Evolutionary conservation across 2,329 filamentous ascomycete species (phyloP).

Genomic region (Ophiostoma sp.): DNA sequence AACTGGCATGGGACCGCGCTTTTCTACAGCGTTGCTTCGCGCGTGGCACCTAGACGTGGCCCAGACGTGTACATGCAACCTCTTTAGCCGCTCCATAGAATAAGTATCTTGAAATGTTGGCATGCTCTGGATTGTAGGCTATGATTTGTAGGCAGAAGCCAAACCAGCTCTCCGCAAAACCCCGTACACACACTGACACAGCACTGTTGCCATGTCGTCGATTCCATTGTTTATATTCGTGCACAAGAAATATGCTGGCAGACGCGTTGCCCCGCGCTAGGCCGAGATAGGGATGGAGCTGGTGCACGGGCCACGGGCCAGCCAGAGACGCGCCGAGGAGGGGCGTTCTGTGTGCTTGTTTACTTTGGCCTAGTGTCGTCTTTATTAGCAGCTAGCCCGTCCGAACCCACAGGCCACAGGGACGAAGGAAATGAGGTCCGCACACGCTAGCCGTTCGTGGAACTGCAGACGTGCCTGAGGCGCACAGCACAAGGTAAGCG

Average conservation of each 20-base stretch:
- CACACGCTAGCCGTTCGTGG: conserved; percentile 23
- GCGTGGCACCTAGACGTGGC: too few species aligned
- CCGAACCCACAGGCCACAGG: conserved; percentile 9
- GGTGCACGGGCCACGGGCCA: conserved; percentile 22
- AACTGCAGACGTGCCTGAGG: conserved; percentile 23
- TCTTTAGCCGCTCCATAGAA: too few species aligned
- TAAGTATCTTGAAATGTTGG: too few species aligned
- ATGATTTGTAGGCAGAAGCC: too few species aligned
- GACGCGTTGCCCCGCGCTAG: conserved; percentile 25
- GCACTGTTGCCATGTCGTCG: background rate
- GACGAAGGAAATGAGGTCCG: conserved; percentile 17
- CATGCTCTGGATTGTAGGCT: too few species aligned
- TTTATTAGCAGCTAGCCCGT: background rate
- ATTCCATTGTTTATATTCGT: background rate
- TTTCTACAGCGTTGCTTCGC: too few species aligned
- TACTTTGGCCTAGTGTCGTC: conserved; percentile 11
- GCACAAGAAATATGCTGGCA: background rate
- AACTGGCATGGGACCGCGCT: too few species aligned
- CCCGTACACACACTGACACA: background rate
- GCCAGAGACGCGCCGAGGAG: conserved; percentile 19
- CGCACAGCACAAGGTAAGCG: background rate
- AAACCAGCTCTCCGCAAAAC: background rate
- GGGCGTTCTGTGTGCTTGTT: background rate
- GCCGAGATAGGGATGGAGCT: conserved; percentile 20
- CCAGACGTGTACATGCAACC: too few species aligned